Evolutionary conservation across 164 flowering plant genomes (phyloP), one percentile per base, ranked within the genome.

Genomic region (Kingdonia uniflora): DNA sequence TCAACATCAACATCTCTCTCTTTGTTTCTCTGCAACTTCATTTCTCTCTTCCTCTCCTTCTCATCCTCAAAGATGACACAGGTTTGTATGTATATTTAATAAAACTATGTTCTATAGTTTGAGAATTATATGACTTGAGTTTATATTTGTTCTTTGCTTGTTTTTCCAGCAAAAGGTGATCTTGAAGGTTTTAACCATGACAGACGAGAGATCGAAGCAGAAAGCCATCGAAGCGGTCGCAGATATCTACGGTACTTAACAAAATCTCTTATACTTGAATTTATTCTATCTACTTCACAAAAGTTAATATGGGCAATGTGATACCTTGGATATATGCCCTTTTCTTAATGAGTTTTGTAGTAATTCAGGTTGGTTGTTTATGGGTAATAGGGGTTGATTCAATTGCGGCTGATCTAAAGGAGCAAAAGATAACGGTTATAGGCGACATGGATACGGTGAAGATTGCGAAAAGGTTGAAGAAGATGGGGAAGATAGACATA

Each of bases 141-240:
- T n/a, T n/a, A n/a, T 40, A 24, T n/a, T 49, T 15, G 14, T 48
- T 1, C 54, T 56, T 26, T 45, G 5, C 16, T 45, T 16, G 22
- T 16, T 17, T 54, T 45, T 55, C 39, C 42, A 67, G 80, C 84
- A 83, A 75, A 91, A 87, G 64, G 76, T 84, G 55, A 82, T 91
- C 59, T 41, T 91, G n/a, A 91, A 81, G 79, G 67, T 91, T 52
- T 6, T 82, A 64, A 84, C 87, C 68, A 91, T 91, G 97, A 76
- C 81, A 6, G 96, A 91, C 68, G 92, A 81, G 15, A 87, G 76
- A 59, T 85, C 95, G 4, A 87, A 83, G 74, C 86, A 91, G 74
- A 91, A 80, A 52, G 96, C 96, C 24, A 87, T 91, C 1, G 90
- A 85, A 67, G 96, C 98, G 19, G 98, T 82, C 12, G 95, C 98